Evolutionary conservation across 352 stramenopile genomes (phyloP).

Genomic region (Pythium biforme): DNA sequence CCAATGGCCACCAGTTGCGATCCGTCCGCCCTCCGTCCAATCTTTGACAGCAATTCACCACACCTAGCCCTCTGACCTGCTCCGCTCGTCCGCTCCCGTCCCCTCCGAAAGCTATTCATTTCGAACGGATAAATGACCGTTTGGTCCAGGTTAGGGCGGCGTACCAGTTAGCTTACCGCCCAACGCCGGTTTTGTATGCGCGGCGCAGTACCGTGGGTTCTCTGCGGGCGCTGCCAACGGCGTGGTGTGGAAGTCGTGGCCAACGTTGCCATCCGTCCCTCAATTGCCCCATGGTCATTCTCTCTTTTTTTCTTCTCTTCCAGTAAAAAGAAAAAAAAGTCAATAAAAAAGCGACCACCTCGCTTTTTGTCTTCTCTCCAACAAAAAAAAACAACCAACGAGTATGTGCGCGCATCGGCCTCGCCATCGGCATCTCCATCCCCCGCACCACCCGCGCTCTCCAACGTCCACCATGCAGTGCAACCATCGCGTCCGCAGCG

Average conservation of each 20-base stretch:
- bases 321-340: slow-evolving; percentile 85
- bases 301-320: slow-evolving; percentile 87
- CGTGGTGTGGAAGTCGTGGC: slow-evolving; percentile 11
- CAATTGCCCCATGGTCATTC: slow-evolving; percentile 42
- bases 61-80: slow-evolving; percentile 14
- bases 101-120: slow-evolving; percentile 21
- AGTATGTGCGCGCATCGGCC: slow-evolving; percentile 22
- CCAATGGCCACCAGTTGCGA: slow-evolving; percentile 17
- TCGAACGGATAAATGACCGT: slow-evolving; percentile 23
- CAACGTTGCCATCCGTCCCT: slow-evolving; percentile 18
- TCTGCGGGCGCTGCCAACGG: neutral
- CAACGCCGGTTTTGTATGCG: slow-evolving; percentile 7
- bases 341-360: slow-evolving; percentile 60
- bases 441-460: neutral
- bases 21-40: slow-evolving; percentile 9
- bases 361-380: slow-evolving; percentile 33
- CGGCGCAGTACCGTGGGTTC: slow-evolving; percentile 5
- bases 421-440: neutral
- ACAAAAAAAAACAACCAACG: slow-evolving; percentile 39
- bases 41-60: slow-evolving; percentile 25
- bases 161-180: slow-evolving; percentile 19
- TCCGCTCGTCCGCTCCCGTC: slow-evolving; percentile 19
- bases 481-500: neutral
- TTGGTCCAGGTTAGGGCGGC: neutral
- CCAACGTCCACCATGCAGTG: neutral